Conservation (phyloP, 1,284 basidiomycete species). For the Irpex rosettiformis region DNA sequence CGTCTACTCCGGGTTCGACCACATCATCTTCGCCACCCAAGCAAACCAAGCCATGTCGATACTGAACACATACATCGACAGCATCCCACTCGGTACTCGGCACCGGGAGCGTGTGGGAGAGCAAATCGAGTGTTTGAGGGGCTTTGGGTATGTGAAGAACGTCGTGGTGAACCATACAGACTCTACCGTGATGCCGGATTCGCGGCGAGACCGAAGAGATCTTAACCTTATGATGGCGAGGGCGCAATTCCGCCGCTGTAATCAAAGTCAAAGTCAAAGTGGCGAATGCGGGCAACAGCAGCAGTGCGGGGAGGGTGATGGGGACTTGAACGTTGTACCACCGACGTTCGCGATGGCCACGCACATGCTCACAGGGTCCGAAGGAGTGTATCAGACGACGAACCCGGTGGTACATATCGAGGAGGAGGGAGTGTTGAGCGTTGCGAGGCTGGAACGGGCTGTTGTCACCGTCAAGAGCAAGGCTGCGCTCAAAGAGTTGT, state of each 20-base stretch:
- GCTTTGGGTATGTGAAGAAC: slow-evolving; percentile 47
- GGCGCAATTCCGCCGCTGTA: too few species aligned
- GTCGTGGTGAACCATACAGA: slow-evolving; percentile 74
- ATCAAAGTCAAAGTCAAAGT: too few species aligned
- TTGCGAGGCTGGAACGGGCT: slow-evolving; percentile 59
- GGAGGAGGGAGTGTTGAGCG: slow-evolving; percentile 47
- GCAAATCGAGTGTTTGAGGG: slow-evolving; percentile 32
- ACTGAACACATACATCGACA: slow-evolving; percentile 39
- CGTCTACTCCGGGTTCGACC: slow-evolving; percentile 48
- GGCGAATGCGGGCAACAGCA: too few species aligned
- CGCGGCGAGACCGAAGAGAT: slow-evolving; percentile 49
- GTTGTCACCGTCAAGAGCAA: slow-evolving; percentile 51
- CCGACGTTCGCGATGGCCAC: slow-evolving; percentile 64
- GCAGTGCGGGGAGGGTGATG: too few species aligned
- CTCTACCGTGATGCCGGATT: slow-evolving; percentile 47
- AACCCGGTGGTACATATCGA: slow-evolving; percentile 61
- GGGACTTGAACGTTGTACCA: slow-evolving; percentile 29
- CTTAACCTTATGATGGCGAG: slow-evolving; percentile 63
- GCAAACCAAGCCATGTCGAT: slow-evolving; percentile 56
- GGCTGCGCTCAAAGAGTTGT: slow-evolving; percentile 43
- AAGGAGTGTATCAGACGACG: slow-evolving; percentile 64
- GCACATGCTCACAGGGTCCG: slow-evolving; percentile 34
- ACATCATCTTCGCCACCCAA: slow-evolving; percentile 69
- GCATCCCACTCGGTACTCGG: too few species aligned
- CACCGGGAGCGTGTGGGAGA: slow-evolving; percentile 25